A percentile compares a stretch with the other conserved stretches of the same genome.
Evolutionary conservation across 805 yeast species (phyloP).

Genomic region (Suhomyces sp.): DNA sequence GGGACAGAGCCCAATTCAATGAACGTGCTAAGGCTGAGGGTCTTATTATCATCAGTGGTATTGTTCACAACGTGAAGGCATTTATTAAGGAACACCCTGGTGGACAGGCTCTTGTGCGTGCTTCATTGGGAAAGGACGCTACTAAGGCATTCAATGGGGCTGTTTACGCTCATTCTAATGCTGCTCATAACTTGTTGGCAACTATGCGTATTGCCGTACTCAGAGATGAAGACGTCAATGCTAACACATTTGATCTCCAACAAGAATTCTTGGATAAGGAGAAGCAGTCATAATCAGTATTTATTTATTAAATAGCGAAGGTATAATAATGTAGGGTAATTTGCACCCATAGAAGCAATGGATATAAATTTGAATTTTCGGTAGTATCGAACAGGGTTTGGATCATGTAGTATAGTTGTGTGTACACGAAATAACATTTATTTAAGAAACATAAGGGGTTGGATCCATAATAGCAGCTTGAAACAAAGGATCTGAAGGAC

Average conservation of each 20-base stretch:
- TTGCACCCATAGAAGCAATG: too few relatives aligned
- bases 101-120: conserved; percentile 69
- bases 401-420: too few relatives aligned
- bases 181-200: conserved; percentile 80
- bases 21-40: conserved; percentile 54
- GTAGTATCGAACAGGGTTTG: too few relatives aligned
- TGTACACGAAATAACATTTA: too few relatives aligned
- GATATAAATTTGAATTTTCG: too few relatives aligned
- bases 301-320: not conserved
- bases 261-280: conserved; percentile 44
- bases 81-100: conserved; percentile 82
- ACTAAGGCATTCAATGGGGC: conserved; percentile 84
- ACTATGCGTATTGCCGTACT: conserved; percentile 81
- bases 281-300: conserved; percentile 5
- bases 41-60: conserved; percentile 70
- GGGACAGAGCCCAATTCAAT: conserved; percentile 65
- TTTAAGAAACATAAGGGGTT: too few relatives aligned
- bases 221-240: conserved; percentile 60
- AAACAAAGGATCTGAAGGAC: too few relatives aligned
- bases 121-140: conserved; percentile 79
- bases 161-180: conserved; percentile 81
- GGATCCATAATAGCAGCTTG: too few relatives aligned
- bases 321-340: not conserved
- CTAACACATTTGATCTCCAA: conserved; percentile 54
- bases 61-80: conserved; percentile 70